Percentiles rank a stretch among this genome's conserved stretches.
Conservation (phyloP, 495 filamentous ascomycete genomes). For the Penicillium silybi region DNA sequence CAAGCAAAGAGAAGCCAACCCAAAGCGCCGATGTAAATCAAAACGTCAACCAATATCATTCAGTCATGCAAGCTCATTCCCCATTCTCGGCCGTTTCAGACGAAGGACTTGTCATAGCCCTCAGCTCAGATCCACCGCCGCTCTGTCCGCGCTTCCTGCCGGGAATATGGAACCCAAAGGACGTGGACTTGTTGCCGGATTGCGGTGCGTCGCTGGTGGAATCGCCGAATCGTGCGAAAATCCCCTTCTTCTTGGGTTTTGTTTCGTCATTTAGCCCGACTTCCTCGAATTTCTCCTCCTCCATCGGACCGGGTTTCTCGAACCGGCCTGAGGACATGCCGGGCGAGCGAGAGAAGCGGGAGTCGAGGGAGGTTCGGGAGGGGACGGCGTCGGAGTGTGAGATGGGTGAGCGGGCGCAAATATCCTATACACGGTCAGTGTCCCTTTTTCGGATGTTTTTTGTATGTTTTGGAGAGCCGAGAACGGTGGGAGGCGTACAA, state of each 20-base stretch:
- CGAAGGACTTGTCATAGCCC: constrained; percentile 44
- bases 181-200: constrained; percentile 44
- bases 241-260: constrained; percentile 69
- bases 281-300: constrained; percentile 84
- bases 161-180: constrained; percentile 61
- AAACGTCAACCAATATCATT: constrained; percentile 2
- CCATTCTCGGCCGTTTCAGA: constrained; percentile 25
- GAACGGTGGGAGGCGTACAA: constrained; percentile 56
- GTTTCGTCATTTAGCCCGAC: constrained; percentile 79
- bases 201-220: constrained; percentile 34
- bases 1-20: constrained; percentile 1
- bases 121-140: constrained; percentile 66
- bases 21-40: constrained; percentile 8
- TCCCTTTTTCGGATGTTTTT: background rate
- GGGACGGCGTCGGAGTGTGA: constrained; percentile 50
- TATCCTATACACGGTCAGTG: constrained; percentile 59
- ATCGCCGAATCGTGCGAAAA: constrained; percentile 85
- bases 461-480: background rate
- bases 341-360: constrained; percentile 53
- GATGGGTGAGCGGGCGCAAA: constrained; percentile 82
- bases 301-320: constrained; percentile 53
- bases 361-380: constrained; percentile 77
- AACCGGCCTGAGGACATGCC: constrained; percentile 50
- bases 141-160: constrained; percentile 73
- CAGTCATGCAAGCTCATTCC: constrained; percentile 17